Conservation (phyloP, 2,329 filamentous ascomycete species). For the Xylaria sp. region DNA sequence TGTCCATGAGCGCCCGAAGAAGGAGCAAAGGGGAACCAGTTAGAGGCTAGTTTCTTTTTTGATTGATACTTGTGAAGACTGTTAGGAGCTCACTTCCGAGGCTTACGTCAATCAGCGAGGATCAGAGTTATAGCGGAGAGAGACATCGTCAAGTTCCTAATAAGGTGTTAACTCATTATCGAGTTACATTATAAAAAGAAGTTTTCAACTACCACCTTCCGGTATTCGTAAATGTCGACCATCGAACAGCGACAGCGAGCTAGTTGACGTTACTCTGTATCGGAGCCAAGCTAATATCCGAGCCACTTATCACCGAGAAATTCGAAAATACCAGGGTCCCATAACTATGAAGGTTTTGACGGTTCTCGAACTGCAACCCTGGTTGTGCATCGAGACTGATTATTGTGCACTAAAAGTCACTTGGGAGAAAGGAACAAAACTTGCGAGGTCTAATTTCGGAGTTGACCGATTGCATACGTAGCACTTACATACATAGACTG, state of each 20-base stretch:
- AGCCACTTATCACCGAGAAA: background rate
- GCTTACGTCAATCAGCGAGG: background rate
- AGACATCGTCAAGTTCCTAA: background rate
- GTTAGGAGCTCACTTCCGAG: background rate
- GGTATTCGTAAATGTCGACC: background rate
- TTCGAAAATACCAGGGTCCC: background rate
- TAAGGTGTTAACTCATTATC: background rate
- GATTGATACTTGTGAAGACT: background rate
- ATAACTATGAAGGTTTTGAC: background rate
- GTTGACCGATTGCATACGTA: background rate
- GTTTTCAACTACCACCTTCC: background rate
- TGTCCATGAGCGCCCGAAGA: no score
- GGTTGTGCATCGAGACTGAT: no score
- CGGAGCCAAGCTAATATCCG: background rate
- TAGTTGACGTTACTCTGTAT: no score
- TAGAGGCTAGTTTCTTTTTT: background rate
- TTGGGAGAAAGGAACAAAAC: no score
- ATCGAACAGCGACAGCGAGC: background rate
- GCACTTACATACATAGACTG: no score
- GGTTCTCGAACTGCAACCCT: background rate
- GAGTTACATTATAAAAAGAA: background rate
- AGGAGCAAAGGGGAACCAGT: background rate
- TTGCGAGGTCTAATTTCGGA: background rate
- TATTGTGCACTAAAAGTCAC: no score
- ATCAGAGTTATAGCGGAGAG: background rate